Conservation (phyloP, 1,139 yeast species). For the Debaryomyces robertsiae region DNA sequence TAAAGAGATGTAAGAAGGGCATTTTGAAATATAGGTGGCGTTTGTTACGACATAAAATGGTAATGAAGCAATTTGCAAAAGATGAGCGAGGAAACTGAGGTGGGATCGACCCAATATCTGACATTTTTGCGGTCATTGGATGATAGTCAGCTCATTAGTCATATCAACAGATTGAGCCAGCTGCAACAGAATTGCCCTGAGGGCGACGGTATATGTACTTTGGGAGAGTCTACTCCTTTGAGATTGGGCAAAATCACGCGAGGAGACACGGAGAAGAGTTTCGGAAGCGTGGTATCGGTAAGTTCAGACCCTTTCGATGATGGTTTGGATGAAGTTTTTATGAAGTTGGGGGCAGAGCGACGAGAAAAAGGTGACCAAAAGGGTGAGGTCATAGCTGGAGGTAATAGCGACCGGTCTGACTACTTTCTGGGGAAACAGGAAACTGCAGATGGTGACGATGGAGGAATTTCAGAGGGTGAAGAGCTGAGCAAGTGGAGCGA, state of each 20-base stretch:
- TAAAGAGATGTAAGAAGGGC: too few relatives aligned
- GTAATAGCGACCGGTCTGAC: too few relatives aligned
- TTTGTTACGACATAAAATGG: too few relatives aligned
- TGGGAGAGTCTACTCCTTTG: slow-evolving; percentile 5
- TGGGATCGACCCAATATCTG: slow-evolving; percentile 19
- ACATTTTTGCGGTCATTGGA: slow-evolving; percentile 36
- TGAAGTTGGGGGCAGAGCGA: slow-evolving; percentile 4
- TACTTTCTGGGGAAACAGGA: not conserved
- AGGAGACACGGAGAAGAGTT: not conserved
- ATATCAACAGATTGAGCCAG: slow-evolving; percentile 33
- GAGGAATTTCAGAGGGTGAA: not conserved
- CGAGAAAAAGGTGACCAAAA: not conserved
- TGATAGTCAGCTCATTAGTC: slow-evolving; percentile 33
- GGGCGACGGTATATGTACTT: not conserved
- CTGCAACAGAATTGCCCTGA: slow-evolving; percentile 5
- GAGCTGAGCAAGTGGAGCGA: not conserved
- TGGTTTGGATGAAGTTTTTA: slow-evolving; percentile 33
- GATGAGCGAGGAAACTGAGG: slow-evolving; percentile 9
- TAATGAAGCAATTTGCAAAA: not conserved
- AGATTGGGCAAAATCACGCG: not conserved
- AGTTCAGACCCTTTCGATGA: slow-evolving; percentile 46
- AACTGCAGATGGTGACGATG: not conserved
- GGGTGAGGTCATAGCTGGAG: not conserved
- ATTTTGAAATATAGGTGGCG: too few relatives aligned
- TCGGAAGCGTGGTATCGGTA: slow-evolving; percentile 12